A percentile compares a stretch with the other conserved stretches of the same genome.
phyloP scores from a whole-genome alignment of 352 stramenopile species.

The Bremia lactucae region DNA sequence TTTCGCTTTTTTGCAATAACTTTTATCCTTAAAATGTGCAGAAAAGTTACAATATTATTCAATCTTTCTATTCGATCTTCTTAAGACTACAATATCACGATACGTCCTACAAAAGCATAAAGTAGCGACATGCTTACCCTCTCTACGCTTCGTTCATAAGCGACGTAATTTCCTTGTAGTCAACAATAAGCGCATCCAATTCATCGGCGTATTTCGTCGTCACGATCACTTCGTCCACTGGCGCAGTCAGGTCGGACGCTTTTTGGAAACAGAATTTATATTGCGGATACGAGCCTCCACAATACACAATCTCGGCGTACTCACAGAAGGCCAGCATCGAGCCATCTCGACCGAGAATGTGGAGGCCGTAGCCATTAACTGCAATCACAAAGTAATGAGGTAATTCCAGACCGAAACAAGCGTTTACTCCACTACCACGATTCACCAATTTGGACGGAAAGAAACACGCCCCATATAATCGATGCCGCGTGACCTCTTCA shows the following conservation, averaged over 20 bases:
- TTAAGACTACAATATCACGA: no score
- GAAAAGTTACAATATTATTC: no score
- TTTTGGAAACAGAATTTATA: conserved; percentile 60
- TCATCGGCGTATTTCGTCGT: conserved; percentile 65
- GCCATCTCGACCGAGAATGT: conserved; percentile 73
- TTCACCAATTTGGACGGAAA: conserved; percentile 74
- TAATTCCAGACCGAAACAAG: conserved; percentile 43
- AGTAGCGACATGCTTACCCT: background rate
- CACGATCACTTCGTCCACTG: conserved; percentile 47
- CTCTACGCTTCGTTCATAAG: conserved; percentile 44
- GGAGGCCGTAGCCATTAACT: conserved; percentile 86
- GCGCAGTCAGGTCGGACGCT: conserved; percentile 17
- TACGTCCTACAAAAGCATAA: no score
- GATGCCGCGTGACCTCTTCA: conserved; percentile 67
- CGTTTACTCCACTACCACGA: conserved; percentile 18
- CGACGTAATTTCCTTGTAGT: conserved; percentile 73
- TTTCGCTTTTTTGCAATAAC: no score
- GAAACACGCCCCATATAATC: conserved; percentile 82
- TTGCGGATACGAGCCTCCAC: conserved; percentile 44
- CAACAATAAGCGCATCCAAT: conserved; percentile 42
- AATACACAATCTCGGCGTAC: conserved; percentile 51
- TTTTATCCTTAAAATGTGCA: no score
- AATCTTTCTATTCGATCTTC: no score
- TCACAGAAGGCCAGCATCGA: conserved; percentile 57
- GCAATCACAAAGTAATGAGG: conserved; percentile 82